Evolutionary conservation across 202 grass and related monocot species (phyloP).

Genomic region (Cymbopogon flexuosus): DNA sequence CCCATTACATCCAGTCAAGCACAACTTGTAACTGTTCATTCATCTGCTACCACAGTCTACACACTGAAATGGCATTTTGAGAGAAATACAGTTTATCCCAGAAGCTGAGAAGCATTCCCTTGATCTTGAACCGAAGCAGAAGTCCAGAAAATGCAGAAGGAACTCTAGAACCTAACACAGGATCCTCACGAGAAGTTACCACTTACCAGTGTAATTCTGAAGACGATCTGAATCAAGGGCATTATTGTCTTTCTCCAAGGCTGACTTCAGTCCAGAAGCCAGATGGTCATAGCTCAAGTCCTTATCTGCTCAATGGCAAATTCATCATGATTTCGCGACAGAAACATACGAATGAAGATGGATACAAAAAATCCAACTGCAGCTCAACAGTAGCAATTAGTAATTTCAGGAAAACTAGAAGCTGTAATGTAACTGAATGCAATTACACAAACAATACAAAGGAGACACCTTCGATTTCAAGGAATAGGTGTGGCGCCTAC

Average conservation of each 20-base stretch:
- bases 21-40: neutral
- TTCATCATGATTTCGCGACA: too few species aligned
- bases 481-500: neutral
- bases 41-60: neutral
- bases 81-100: neutral
- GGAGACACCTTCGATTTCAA: neutral
- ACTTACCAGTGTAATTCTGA: constrained; percentile 68
- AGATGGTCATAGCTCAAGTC: constrained; percentile 93
- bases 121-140: neutral
- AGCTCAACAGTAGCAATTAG: neutral
- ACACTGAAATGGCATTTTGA: neutral
- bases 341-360: too few species aligned
- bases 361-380: constrained; percentile 2
- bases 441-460: neutral
- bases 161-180: neutral
- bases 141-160: neutral
- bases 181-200: neutral
- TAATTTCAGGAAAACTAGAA: neutral
- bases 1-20: neutral
- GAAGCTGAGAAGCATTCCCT: neutral
- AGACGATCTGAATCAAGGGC: constrained; percentile 79
- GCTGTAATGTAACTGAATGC: neutral
- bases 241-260: constrained; percentile 77
- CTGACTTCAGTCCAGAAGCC: constrained; percentile 70
- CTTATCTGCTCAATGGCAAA: constrained; percentile 48